Evolutionary conservation across 1,284 basidiomycete species (phyloP), one percentile per base, ranked within the genome.

Genomic region (Pascua guehoae): DNA sequence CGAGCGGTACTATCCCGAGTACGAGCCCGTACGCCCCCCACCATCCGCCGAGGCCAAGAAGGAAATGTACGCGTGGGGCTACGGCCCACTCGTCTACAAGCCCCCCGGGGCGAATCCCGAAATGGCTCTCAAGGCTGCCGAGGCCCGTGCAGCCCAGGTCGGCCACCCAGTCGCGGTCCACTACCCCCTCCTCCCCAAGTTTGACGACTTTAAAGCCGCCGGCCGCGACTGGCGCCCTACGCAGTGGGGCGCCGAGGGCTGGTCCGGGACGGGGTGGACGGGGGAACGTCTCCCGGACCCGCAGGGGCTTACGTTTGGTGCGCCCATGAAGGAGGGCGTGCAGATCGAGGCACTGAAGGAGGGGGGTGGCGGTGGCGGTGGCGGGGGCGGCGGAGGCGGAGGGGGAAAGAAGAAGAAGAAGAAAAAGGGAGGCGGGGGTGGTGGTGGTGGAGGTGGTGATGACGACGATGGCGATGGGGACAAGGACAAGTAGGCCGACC

Each of bases 261-360:
- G 70, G 72, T 69, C 60, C 8, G 71, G 71, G 42, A 68, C 54
- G 43, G 68, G 70, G 12, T 69, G 65, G 64, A 57, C 55, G 1
- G 68, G 64, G 12, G 66, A 70, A n/a, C 62, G 58, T 12, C 47
- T 70, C 39, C 68, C 69, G 5, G 58, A 60, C 16, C 41, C 49
- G 3, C 52, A 60, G 1, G 67, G 68, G 2, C 39, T 54, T 47
- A 61, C 58, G 32, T 73, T 73, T 60, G 64, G 62, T 4, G 66
- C 61, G 11, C 63, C 66, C 0, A 70, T 70, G 58, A 63, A 66
- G 8, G 53, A 49, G 15, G 70, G 67, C 11, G 54, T 32, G 24
- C 24, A 32, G 24, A 32, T 32, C 24, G 40, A 46, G 36, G 16
- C 39, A 11, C 17, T 11, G 5, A 45, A 43, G 16, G 16, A 39